Evolutionary conservation across 306 rosid species (phyloP).

Genomic region (Benincasa hispida): DNA sequence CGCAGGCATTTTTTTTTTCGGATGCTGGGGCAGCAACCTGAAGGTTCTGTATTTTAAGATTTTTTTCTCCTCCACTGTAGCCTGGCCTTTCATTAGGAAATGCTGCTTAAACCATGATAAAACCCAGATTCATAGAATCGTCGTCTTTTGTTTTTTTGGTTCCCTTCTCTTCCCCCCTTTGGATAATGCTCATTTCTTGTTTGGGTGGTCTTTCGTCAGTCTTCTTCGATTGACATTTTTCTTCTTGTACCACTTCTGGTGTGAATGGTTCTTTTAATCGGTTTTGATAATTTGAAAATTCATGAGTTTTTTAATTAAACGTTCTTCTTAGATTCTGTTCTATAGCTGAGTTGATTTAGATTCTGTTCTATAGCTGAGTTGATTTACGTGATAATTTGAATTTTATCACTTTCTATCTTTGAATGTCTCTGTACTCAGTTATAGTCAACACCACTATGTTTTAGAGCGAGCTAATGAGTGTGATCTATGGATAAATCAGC

Average conservation of each 20-base stretch:
- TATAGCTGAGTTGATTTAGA: too few species aligned
- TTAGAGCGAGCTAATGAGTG: neutral
- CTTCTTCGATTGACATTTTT: neutral
- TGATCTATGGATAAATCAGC: too few species aligned
- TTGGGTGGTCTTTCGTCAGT: neutral
- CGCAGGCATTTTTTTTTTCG: constrained; percentile 47
- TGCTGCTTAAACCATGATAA: neutral
- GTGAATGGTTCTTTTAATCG: neutral
- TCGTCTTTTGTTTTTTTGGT: neutral
- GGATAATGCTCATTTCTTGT: neutral
- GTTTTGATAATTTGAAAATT: neutral
- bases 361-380: too few species aligned
- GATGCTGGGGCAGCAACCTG: constrained; percentile 34
- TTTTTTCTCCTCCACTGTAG: constrained; percentile 23
- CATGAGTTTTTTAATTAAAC: neutral
- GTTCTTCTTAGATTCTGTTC: too few species aligned
- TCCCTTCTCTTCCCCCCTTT: neutral
- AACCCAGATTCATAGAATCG: constrained; percentile 2
- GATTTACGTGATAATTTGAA: neutral
- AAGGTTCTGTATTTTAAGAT: constrained; percentile 11
- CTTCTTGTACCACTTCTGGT: neutral
- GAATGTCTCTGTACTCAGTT: neutral
- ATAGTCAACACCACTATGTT: neutral
- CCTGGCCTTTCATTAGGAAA: constrained; percentile 6
- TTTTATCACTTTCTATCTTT: neutral